A percentile compares a stretch with the other conserved stretches of the same genome.
phyloP scores from a whole-genome alignment of 2,329 filamentous ascomycete species.

The Furcasterigmium sp. region DNA sequence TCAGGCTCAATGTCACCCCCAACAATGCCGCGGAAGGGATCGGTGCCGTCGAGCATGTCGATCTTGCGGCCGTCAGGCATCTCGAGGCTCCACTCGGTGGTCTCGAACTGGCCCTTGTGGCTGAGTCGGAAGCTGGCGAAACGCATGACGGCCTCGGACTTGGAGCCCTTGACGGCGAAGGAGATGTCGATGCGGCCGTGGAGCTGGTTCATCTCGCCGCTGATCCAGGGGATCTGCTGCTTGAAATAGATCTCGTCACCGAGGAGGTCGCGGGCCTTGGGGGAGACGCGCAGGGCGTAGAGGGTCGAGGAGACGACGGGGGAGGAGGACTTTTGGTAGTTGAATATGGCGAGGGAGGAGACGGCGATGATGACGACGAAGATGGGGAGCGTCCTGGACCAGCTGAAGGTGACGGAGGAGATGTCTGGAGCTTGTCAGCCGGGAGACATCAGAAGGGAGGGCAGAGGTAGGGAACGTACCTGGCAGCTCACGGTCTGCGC shows the following conservation, averaged over 20 bases:
- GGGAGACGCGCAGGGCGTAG: constrained; percentile 82
- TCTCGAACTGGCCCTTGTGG: constrained; percentile 67
- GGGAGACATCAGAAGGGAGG: background rate
- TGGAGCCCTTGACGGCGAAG: constrained; percentile 81
- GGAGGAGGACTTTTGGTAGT: constrained; percentile 94
- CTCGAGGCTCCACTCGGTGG: constrained; percentile 82
- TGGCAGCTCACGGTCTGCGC: constrained; percentile 61
- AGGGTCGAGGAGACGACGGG: constrained; percentile 82
- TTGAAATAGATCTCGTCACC: constrained; percentile 85
- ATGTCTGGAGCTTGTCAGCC: background rate
- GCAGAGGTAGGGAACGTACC: constrained; percentile 34
- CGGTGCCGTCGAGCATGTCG: constrained; percentile 66
- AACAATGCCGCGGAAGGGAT: constrained; percentile 60
- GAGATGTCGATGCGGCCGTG: constrained; percentile 84
- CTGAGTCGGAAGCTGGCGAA: constrained; percentile 70
- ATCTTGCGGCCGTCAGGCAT: constrained; percentile 55
- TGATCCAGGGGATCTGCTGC: constrained; percentile 75
- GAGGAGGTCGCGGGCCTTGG: constrained; percentile 67
- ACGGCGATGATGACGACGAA: constrained; percentile 69
- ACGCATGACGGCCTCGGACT: constrained; percentile 65
- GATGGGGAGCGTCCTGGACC: constrained; percentile 71
- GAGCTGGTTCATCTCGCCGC: constrained; percentile 86
- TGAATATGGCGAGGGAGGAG: constrained; percentile 86
- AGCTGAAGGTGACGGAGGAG: constrained; percentile 41
- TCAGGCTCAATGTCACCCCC: constrained; percentile 32